Evolutionary conservation across 108 stramenopile species (phyloP), one percentile per base, ranked within the genome.

Genomic region (Schizochytrium sp.): DNA sequence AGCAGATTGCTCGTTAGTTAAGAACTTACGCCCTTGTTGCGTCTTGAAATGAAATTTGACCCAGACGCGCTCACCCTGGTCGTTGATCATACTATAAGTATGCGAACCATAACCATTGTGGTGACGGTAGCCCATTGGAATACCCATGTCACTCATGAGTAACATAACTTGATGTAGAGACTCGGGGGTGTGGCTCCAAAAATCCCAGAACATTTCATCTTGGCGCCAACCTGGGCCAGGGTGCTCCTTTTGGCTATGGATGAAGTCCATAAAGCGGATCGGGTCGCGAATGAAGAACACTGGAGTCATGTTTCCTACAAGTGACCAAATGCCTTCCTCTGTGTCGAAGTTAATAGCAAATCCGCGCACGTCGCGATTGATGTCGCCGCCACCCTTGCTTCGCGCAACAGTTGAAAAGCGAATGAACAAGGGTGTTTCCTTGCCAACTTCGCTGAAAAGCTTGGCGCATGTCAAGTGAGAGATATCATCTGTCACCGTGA

Each of bases 21-120:
- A 91, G 92, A 94, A 94, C 89, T 89, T 76, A 72, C 94, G 91
- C 46, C 95, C 95, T 89, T 95, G 95, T 91, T 95, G 93, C 10
- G 95, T 95, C 92, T 95, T 95, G 89, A 93, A 92, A 89, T 95
- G 95, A 60, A 94, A 95, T 91, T 95, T 95, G 89, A 94, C 94
- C 89, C 94, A 95, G 17, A 92, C 91, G 69, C 90, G 57, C 89
- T 92, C 89, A 42, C 92, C 92, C 15, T 93, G 13, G 17, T 90
- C 93, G 87, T 94, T 95, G 72, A 94, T 93, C 89, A 90, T 93
- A 73, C 94, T 94, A 93, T 94, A 95, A 56, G 95, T 95, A 90
- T 95, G 95, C 56, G 88, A 89, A 56, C 95, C 95, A 72, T 95
- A 95, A 13, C 95, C 95, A 87, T 95, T 94, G 93, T 94, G 93